Conservation (phyloP, 2,329 filamentous ascomycete species). For the Penicillium sp. region DNA sequence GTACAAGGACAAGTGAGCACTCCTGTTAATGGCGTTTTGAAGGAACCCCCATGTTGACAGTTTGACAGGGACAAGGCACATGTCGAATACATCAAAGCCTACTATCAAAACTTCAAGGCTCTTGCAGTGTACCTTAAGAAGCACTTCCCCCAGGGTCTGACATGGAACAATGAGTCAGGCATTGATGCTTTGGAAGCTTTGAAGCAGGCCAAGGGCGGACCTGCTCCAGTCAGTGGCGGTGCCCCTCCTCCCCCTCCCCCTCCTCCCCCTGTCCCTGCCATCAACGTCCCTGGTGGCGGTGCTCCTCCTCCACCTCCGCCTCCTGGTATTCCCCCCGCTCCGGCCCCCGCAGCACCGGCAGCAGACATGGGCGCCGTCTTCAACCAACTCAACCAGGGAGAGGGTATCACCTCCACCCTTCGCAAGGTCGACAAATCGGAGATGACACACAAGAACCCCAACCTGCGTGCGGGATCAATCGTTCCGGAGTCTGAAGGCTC, state of each 20-base stretch:
- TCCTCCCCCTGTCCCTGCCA: slow-evolving; percentile 46
- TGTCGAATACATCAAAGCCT: slow-evolving; percentile 86
- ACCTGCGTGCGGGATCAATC: slow-evolving; percentile 69
- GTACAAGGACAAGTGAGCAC: slow-evolving; percentile 71
- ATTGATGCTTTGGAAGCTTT: slow-evolving; percentile 70
- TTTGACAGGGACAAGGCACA: slow-evolving; percentile 68
- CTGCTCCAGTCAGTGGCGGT: slow-evolving; percentile 36
- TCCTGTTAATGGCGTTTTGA: neutral
- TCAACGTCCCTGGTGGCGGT: slow-evolving; percentile 53
- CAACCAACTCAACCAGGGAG: slow-evolving; percentile 83
- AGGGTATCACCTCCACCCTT: slow-evolving; percentile 80
- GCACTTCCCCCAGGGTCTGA: slow-evolving; percentile 73
- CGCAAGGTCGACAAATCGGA: slow-evolving; percentile 92
- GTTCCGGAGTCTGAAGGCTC: slow-evolving; percentile 57
- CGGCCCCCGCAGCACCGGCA: slow-evolving; percentile 47
- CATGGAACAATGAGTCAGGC: slow-evolving; percentile 79
- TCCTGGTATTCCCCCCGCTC: slow-evolving; percentile 58
- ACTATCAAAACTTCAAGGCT: slow-evolving; percentile 84
- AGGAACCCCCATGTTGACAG: slow-evolving; percentile 20
- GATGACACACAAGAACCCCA: slow-evolving; percentile 99
- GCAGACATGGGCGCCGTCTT: slow-evolving; percentile 84
- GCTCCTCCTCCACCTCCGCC: slow-evolving; percentile 67
- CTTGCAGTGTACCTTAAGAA: slow-evolving; percentile 81
- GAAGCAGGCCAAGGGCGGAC: slow-evolving; percentile 52
- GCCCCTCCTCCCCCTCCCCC: slow-evolving; percentile 51